phyloP scores from a whole-genome alignment of 176 grass and related monocot species.

The Olyra latifolia region DNA sequence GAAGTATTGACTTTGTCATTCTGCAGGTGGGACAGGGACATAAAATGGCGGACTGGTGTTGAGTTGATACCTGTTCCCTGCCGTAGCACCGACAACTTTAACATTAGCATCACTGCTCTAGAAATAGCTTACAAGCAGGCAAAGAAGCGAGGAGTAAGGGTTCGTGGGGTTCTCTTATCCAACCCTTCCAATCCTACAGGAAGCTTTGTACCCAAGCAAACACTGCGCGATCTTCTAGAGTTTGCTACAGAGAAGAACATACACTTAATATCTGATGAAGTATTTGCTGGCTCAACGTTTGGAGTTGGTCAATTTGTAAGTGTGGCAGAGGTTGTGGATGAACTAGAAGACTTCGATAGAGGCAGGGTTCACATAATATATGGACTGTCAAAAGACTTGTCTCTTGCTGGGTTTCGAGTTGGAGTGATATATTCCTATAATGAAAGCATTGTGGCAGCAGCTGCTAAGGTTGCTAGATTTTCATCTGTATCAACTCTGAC shows the following conservation, averaged over 20 bases:
- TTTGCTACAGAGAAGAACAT: slow-evolving; percentile 89
- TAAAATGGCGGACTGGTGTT: slow-evolving; percentile 83
- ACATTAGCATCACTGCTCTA: slow-evolving; percentile 71
- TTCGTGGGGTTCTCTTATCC: slow-evolving; percentile 85
- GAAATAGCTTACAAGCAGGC: slow-evolving; percentile 87
- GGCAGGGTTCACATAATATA: slow-evolving; percentile 93
- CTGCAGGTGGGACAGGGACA: slow-evolving; percentile 87
- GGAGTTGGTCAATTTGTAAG: slow-evolving; percentile 68
- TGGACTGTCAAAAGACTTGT: slow-evolving; percentile 80
- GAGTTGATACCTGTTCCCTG: slow-evolving; percentile 94
- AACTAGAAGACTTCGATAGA: slow-evolving; percentile 69
- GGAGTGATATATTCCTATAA: slow-evolving; percentile 89
- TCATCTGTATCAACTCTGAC: slow-evolving; percentile 79
- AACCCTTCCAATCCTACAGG: slow-evolving; percentile 91
- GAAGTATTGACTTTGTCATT: background rate
- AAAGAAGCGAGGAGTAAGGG: slow-evolving; percentile 86
- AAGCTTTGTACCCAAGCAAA: slow-evolving; percentile 71
- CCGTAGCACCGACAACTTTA: slow-evolving; percentile 86
- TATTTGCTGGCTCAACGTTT: slow-evolving; percentile 88
- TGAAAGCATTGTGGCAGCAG: slow-evolving; percentile 62
- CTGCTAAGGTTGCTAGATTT: slow-evolving; percentile 84
- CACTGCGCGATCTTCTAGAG: slow-evolving; percentile 62
- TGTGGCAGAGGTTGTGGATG: slow-evolving; percentile 58
- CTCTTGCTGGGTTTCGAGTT: slow-evolving; percentile 77
- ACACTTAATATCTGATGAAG: slow-evolving; percentile 94